Evolutionary conservation across 2,329 filamentous ascomycete genomes (phyloP), one percentile per base, ranked within the genome.

Genomic region (Neofusicoccum parvum): DNA sequence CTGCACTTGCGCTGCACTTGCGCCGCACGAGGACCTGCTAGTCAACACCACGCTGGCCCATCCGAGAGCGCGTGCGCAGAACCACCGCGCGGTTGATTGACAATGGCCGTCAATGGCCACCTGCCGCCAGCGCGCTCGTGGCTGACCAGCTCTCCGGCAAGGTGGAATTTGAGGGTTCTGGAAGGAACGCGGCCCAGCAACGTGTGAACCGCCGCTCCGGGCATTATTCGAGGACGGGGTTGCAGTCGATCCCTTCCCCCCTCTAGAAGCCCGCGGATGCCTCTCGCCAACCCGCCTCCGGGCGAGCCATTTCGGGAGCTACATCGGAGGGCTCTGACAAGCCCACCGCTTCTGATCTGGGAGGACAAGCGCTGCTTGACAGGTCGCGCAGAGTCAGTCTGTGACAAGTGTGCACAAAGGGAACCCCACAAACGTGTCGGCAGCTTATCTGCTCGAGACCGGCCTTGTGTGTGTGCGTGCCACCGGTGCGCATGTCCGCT

Each of bases 331-430:
- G 37, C 53, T 41, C 36, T 17, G 53, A 11, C 12, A 23, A 4
- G 34, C 17, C 17, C 43, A 17, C 46, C 27, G 27, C 46, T 10
- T 17, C 46, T 20, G 20, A 49, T 27, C n/a, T 11, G 46, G 27
- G 27, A 32, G 27, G 27, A 32, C 27, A 32, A 32, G 45, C 15
- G 48, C 34, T 48, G 37, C 27, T 37, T 60, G 56, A 60, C 41
- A 60, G 56, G 56, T 60, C 32, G 32, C 56, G 56, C 56, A 60
- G 56, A 60, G 41, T 48, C 56, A 37, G 27, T 60, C 56, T 60
- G 56, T 20, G 32, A 60, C 56, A 60, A 32, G n/a, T 43, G 11
- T 27, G 15, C 32, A 60, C 43, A 60, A 60, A 60, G 43, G 23
- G 48, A 14, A 14, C 48, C 11, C 20, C 49, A 34, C 48, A 23